Percentiles rank a stretch among this genome's conserved stretches.
These are phyloP conservation scores for Dovyalis caffra DNA, from an alignment of 345 rosid genomes.

Conservation along the genomic window DNA sequence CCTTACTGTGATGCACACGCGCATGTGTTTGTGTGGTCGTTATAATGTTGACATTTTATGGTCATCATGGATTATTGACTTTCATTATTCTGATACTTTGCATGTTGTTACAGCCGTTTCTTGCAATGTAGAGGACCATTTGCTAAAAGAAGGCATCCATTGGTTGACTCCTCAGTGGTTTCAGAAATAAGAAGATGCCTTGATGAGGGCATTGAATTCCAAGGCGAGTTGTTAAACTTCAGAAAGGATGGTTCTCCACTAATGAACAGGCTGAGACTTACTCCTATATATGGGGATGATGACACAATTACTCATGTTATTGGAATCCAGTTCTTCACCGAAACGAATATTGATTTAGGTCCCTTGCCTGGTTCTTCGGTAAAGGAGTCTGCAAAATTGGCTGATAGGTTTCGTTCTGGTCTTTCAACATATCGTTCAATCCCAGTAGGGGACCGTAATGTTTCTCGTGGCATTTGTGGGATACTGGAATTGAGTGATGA, in stretches of 20 bases:
- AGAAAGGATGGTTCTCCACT: slow-evolving; percentile 80
- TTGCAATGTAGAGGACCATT: slow-evolving; percentile 91
- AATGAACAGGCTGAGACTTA: slow-evolving; percentile 72
- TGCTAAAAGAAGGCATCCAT: slow-evolving; percentile 87
- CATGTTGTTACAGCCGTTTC: slow-evolving; percentile 60
- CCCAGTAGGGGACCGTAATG: slow-evolving; percentile 53
- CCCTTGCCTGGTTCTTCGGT: slow-evolving; percentile 56
- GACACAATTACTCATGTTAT: slow-evolving; percentile 73
- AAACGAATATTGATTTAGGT: slow-evolving; percentile 79
- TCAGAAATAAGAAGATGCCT: slow-evolving; percentile 82
- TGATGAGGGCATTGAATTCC: slow-evolving; percentile 77
- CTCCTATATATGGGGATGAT: slow-evolving; percentile 85
- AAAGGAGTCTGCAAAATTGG: slow-evolving; percentile 52
- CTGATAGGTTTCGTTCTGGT: slow-evolving; percentile 38
- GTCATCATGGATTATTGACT: slow-evolving; percentile 14
- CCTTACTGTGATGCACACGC: too few species aligned
- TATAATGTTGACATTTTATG: slow-evolving; percentile 1
- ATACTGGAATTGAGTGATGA: slow-evolving; percentile 72
- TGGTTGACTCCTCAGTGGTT: slow-evolving; percentile 70
- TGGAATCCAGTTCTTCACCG: slow-evolving; percentile 80
- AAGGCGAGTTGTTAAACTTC: slow-evolving; percentile 83
- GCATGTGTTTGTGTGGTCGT: not conserved
- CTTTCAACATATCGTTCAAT: slow-evolving; percentile 39
- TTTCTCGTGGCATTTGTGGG: slow-evolving; percentile 62
- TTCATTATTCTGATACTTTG: slow-evolving; percentile 23